Evolutionary conservation across 805 yeast genomes (phyloP).

Genomic region (Komagataella phaffii): DNA sequence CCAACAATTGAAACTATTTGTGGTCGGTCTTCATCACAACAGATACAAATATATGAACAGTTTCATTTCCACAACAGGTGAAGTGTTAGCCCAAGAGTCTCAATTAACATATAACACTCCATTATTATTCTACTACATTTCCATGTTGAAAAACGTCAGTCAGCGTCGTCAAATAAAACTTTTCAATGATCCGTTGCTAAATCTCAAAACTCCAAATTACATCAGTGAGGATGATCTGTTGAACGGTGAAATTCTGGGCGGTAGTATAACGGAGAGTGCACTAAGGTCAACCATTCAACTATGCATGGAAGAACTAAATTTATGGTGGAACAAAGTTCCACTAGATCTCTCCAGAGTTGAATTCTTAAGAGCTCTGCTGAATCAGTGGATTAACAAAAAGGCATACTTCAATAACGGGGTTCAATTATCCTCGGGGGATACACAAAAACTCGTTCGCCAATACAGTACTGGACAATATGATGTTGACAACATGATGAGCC

Average conservation of each 20-base stretch:
- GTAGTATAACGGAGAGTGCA: slow-evolving; percentile 27
- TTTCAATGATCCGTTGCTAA: slow-evolving; percentile 61
- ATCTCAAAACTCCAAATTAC: slow-evolving; percentile 14
- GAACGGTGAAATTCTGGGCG: slow-evolving; percentile 45
- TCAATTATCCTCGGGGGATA: slow-evolving; percentile 36
- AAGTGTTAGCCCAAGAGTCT: slow-evolving; percentile 53
- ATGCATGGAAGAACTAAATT: neutral
- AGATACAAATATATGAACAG: slow-evolving; percentile 71
- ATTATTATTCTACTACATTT: slow-evolving; percentile 56
- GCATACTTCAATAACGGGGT: slow-evolving; percentile 35
- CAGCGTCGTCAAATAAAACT: slow-evolving; percentile 62
- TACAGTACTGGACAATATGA: slow-evolving; percentile 39
- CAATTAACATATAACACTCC: slow-evolving; percentile 61
- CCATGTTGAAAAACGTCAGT: slow-evolving; percentile 51
- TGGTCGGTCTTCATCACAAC: slow-evolving; percentile 65
- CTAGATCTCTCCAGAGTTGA: slow-evolving; percentile 70
- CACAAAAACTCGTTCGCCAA: slow-evolving; percentile 35
- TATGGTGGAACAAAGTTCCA: slow-evolving; percentile 27
- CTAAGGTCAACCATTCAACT: slow-evolving; percentile 37
- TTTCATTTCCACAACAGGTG: slow-evolving; percentile 51
- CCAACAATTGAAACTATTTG: slow-evolving; percentile 58
- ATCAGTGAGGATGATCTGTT: slow-evolving; percentile 24
- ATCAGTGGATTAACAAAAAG: slow-evolving; percentile 65
- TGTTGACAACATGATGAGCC: slow-evolving; percentile 26
- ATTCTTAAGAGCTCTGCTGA: slow-evolving; percentile 59